Evolutionary conservation across 192 early-diverging fungal genomes (phyloP).

Genomic region (Coemansia interrupta): DNA sequence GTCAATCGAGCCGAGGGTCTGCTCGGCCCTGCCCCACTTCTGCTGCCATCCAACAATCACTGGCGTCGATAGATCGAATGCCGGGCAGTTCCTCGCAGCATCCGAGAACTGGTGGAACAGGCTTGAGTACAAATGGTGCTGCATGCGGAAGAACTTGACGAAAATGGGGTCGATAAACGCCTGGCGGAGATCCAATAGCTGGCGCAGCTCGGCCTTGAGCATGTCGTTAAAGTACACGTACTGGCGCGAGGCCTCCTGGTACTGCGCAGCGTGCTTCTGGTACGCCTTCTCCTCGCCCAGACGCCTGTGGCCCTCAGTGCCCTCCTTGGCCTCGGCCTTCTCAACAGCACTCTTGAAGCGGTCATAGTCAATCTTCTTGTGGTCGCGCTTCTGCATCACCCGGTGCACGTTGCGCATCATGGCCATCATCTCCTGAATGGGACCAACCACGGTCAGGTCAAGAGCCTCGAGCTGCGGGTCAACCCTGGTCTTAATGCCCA

Average conservation of each 20-base stretch:
- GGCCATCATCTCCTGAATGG: slow-evolving; percentile 69
- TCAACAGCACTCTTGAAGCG: slow-evolving; percentile 67
- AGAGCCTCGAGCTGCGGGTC: slow-evolving; percentile 67
- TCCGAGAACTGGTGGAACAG: slow-evolving; percentile 62
- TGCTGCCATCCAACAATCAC: slow-evolving; percentile 41
- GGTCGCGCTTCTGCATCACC: slow-evolving; percentile 82
- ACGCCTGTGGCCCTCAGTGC: slow-evolving; percentile 44
- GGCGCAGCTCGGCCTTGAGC: slow-evolving; percentile 75
- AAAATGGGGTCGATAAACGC: slow-evolving; percentile 87
- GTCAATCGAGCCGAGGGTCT: slow-evolving; percentile 28
- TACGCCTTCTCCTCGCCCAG: slow-evolving; percentile 65
- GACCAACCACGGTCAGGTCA: slow-evolving; percentile 74
- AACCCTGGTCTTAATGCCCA: slow-evolving; percentile 54
- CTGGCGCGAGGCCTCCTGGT: slow-evolving; percentile 78
- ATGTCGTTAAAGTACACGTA: slow-evolving; percentile 81
- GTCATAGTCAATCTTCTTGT: slow-evolving; percentile 93
- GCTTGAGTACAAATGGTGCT: slow-evolving; percentile 71
- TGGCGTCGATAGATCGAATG: slow-evolving; percentile 55
- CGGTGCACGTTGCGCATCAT: slow-evolving; percentile 77
- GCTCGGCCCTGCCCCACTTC: slow-evolving; percentile 30
- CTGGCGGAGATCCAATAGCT: slow-evolving; percentile 68
- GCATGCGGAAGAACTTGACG: slow-evolving; percentile 77
- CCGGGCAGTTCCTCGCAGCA: slow-evolving; percentile 51
- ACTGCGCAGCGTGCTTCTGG: slow-evolving; percentile 64
- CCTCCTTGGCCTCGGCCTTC: slow-evolving; percentile 71